Evolutionary conservation across 129 eudicot species (phyloP).

Genomic region (Ambrosia artemisiifolia): DNA sequence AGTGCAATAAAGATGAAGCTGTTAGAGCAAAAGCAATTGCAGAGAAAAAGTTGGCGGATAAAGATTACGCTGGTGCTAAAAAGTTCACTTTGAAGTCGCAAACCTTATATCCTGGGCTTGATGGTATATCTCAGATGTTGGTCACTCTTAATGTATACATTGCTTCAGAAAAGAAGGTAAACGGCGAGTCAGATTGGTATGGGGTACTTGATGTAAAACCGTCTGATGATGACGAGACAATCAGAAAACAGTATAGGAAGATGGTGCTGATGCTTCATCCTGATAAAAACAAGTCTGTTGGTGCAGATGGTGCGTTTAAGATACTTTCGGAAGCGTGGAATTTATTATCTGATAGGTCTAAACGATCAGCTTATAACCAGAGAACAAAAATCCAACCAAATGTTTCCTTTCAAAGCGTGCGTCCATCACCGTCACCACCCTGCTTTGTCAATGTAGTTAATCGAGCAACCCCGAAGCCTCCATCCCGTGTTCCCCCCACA

Average conservation of each 20-base stretch:
- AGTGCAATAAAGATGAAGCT: constrained; percentile 86
- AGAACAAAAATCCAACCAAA: constrained; percentile 48
- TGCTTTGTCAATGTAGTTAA: constrained; percentile 39
- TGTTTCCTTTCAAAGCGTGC: constrained; percentile 30
- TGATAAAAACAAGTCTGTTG: constrained; percentile 68
- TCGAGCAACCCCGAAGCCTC: constrained; percentile 13
- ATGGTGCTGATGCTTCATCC: constrained; percentile 66
- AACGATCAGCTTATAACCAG: constrained; percentile 55
- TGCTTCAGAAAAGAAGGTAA: constrained; percentile 56
- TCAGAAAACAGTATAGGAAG: constrained; percentile 57
- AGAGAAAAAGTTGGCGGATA: constrained; percentile 46
- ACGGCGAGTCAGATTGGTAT: constrained; percentile 72
- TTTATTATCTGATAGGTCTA: constrained; percentile 55
- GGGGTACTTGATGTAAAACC: constrained; percentile 60
- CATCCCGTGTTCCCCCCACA: not conserved
- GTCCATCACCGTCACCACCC: constrained; percentile 39
- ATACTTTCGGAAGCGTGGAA: constrained; percentile 68
- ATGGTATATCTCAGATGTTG: constrained; percentile 57
- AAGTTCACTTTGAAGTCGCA: constrained; percentile 73
- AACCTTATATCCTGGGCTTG: constrained; percentile 55
- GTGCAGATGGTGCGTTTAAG: constrained; percentile 82
- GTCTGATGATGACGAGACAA: constrained; percentile 50
- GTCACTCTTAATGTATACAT: constrained; percentile 50
- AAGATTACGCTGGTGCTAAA: constrained; percentile 65
- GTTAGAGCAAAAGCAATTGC: constrained; percentile 63